Conservation (phyloP, 2,329 filamentous ascomycete genomes). For the Teratosphaeriaceae sp. region DNA sequence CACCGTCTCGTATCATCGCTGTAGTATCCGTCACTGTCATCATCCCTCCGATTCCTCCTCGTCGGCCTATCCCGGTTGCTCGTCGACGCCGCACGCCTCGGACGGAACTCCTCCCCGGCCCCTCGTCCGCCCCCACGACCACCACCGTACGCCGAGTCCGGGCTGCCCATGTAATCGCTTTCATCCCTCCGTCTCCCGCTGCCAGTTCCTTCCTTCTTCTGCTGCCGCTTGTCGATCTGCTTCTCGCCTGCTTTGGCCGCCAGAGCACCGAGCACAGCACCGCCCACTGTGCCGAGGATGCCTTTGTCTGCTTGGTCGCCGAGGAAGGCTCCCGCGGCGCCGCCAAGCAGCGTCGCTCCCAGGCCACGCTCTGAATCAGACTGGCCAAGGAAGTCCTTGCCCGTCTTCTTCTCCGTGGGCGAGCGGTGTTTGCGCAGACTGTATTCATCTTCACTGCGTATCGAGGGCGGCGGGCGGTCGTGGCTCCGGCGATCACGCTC, state of each 20-base stretch:
- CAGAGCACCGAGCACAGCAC: conserved; percentile 20
- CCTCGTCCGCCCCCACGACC: neutral
- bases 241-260: conserved; percentile 19
- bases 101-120: conserved; percentile 6
- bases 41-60: neutral
- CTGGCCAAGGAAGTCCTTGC: conserved; percentile 20
- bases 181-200: conserved; percentile 1
- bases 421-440: conserved; percentile 2
- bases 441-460: conserved; percentile 4
- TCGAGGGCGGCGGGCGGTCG: conserved; percentile 14
- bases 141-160: conserved; percentile 9
- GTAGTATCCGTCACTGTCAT: conserved; percentile 2
- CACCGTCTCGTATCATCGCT: too few relatives aligned
- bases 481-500: conserved; percentile 5
- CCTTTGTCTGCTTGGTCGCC: conserved; percentile 19
- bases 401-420: conserved; percentile 7
- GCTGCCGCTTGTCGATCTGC: conserved; percentile 19
- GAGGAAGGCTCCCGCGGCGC: conserved; percentile 21
- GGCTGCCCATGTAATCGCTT: conserved; percentile 4
- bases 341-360: conserved; percentile 22
- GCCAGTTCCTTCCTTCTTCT: conserved; percentile 17
- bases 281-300: conserved; percentile 19
- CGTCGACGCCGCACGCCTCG: conserved; percentile 5
- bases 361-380: conserved; percentile 19
- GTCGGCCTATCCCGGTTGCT: neutral